Base-by-base conservation (phyloP, 768 basidiomycete species). In the Mycena galopus region DNA sequence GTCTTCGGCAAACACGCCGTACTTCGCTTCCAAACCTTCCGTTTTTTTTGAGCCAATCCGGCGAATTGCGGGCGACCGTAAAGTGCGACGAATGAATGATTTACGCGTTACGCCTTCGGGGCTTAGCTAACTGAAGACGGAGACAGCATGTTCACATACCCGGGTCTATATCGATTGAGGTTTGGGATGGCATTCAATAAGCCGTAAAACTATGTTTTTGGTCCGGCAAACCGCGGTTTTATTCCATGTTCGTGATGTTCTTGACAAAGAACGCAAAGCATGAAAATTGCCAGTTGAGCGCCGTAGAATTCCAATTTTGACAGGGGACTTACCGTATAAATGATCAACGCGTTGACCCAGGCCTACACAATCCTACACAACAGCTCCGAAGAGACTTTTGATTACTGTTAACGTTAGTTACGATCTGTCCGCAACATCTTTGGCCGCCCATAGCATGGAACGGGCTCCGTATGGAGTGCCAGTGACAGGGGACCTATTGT, bases 401-500 rank as follows among this genome's bases (percentile, higher is more conserved):
- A 56, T n/a, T n/a, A n/a, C n/a, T n/a, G n/a, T 32, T 56, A 56
- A 56, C 29, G 29, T 56, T 56, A 56, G 55, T 32, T 56, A 30
- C 55, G 55, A 56, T 56, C 30, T 56, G 30, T 56, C 55, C 55
- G 55, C 55, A 56, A 56, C 55, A 21, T 56, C 30, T 56, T 56
- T 32, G 55, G 55, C 30, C 55, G 55, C 55, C 16, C 55, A 56
- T 56, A 56, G 55, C 55, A 56, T 12, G 55, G 30, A 32, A 56
- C 55, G 55, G 55, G 30, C 29, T 56, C n/a, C n/a, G n/a, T n/a
- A n/a, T n/a, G 47, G 19, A 50, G 23, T 50, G 47, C 47, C n/a
- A n/a, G n/a, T n/a, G n/a, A n/a, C n/a, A n/a, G n/a, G n/a, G n/a
- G n/a, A n/a, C n/a, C n/a, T n/a, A n/a, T n/a, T n/a, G n/a, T n/a